phyloP scores from a whole-genome alignment of 192 early-diverging fungal genomes.

The Coemansia interrupta region DNA sequence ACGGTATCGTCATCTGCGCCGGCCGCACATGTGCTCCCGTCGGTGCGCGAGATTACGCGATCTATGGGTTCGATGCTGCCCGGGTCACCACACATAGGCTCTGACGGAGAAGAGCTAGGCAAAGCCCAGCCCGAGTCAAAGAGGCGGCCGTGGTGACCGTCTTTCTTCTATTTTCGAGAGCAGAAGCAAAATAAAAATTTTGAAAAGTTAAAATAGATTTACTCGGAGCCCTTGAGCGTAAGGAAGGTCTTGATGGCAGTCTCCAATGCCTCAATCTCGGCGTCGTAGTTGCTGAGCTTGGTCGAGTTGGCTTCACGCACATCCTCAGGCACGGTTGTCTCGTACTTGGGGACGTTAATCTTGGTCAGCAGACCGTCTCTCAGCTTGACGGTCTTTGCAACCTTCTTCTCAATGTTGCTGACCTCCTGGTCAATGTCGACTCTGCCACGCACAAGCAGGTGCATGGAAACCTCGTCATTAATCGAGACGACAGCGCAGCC shows the following conservation, averaged over 20 bases:
- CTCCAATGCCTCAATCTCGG: conserved; percentile 71
- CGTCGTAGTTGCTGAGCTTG: conserved; percentile 70
- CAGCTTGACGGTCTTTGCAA: conserved; percentile 63
- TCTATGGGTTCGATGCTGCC: conserved; percentile 37
- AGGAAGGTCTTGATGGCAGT: conserved; percentile 69
- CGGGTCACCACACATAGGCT: conserved; percentile 8
- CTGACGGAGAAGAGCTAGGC: too few relatives aligned
- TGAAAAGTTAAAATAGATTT: conserved; percentile 4
- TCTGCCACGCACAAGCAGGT: conserved; percentile 73
- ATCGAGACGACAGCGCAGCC: conserved; percentile 75
- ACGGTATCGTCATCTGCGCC: neutral
- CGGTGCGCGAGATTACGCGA: conserved; percentile 45
- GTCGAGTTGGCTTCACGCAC: conserved; percentile 67
- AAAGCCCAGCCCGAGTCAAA: conserved; percentile 2
- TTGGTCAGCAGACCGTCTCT: conserved; percentile 61
- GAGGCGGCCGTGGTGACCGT: conserved; percentile 34
- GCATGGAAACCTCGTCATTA: conserved; percentile 66
- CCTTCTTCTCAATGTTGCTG: conserved; percentile 71
- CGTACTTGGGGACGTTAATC: conserved; percentile 66
- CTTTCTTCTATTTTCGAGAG: conserved; percentile 1
- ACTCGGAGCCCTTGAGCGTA: conserved; percentile 53
- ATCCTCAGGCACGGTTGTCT: conserved; percentile 63
- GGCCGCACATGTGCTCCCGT: conserved; percentile 28
- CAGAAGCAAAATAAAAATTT: too few relatives aligned
- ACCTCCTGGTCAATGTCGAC: conserved; percentile 85